These are phyloP conservation scores for Penicillium canescens DNA, from an alignment of 495 filamentous ascomycete genomes.

Conservation along the genomic window DNA sequence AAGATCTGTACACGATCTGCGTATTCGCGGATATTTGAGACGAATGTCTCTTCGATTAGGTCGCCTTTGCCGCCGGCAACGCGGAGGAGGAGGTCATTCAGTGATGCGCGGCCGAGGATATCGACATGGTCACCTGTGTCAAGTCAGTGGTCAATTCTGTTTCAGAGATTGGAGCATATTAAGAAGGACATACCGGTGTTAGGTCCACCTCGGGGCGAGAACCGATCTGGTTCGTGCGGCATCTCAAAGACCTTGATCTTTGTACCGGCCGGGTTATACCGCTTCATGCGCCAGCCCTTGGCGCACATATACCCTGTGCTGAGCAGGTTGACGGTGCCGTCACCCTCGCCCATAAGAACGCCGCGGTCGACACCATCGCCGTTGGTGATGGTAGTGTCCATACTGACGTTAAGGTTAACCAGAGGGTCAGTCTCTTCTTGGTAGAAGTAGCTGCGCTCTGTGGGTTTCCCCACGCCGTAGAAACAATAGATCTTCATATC, in stretches of 20 bases:
- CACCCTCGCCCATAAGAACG: constrained; percentile 89
- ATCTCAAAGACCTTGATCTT: constrained; percentile 89
- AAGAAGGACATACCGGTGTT: constrained; percentile 66
- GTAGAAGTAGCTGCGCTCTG: constrained; percentile 91
- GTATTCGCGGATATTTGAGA: constrained; percentile 79
- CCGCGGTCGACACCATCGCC: constrained; percentile 75
- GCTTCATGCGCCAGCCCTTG: constrained; percentile 85
- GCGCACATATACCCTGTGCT: constrained; percentile 95
- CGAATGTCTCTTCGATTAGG: constrained; percentile 71
- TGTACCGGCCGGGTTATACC: constrained; percentile 85
- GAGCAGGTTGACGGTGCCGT: constrained; percentile 89
- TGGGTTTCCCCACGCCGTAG: constrained; percentile 90
- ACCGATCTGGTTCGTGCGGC: constrained; percentile 92
- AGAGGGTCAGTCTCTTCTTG: constrained; percentile 66
- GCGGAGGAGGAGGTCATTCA: constrained; percentile 88
- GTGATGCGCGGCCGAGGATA: constrained; percentile 81
- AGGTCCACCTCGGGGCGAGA: constrained; percentile 86
- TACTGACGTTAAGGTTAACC: constrained; percentile 77
- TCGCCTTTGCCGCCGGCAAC: constrained; percentile 89
- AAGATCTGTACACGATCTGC: constrained; percentile 76
- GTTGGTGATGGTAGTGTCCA: constrained; percentile 77
- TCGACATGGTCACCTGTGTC: constrained; percentile 84
- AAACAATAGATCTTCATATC: constrained; percentile 97
- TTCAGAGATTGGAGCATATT: neutral
- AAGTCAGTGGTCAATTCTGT: constrained; percentile 2